These are phyloP conservation scores for Phytopythium boreale DNA, from an alignment of 352 stramenopile genomes.

Conservation along the genomic window DNA sequence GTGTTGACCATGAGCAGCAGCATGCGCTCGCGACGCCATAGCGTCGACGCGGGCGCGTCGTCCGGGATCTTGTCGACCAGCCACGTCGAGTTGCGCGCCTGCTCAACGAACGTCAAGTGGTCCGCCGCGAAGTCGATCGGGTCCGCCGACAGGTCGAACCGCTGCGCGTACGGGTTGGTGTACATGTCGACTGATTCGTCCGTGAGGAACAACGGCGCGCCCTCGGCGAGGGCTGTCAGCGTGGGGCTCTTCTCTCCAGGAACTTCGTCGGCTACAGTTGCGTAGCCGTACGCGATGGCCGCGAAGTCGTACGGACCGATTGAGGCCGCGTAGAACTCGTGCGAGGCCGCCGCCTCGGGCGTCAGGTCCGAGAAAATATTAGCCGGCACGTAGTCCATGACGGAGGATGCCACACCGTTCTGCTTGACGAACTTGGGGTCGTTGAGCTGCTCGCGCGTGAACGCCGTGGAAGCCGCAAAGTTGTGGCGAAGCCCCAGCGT, in stretches of 20 bases:
- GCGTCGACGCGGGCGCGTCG: slow-evolving; percentile 46
- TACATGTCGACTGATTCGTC: slow-evolving; percentile 45
- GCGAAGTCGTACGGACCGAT: slow-evolving; percentile 78
- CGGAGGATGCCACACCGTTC: slow-evolving; percentile 54
- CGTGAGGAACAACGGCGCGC: slow-evolving; percentile 55
- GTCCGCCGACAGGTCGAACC: slow-evolving; percentile 59
- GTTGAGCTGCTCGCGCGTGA: slow-evolving; percentile 53
- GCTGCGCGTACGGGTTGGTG: slow-evolving; percentile 49
- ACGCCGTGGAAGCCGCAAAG: slow-evolving; percentile 59
- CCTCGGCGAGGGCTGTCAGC: slow-evolving; percentile 39
- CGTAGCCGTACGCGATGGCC: slow-evolving; percentile 87
- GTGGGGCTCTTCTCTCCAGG: slow-evolving; percentile 38
- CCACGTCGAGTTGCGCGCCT: slow-evolving; percentile 26
- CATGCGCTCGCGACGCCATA: slow-evolving; percentile 47
- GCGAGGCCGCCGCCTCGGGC: slow-evolving; percentile 21
- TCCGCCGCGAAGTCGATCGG: slow-evolving; percentile 54
- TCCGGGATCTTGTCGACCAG: slow-evolving; percentile 38
- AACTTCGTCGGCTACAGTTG: slow-evolving; percentile 33
- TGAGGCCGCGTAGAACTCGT: slow-evolving; percentile 65
- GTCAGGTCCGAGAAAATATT: slow-evolving; percentile 82
- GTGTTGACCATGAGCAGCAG: slow-evolving; percentile 40
- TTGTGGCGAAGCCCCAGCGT: slow-evolving; percentile 87
- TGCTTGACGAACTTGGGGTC: slow-evolving; percentile 44
- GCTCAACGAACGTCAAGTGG: slow-evolving; percentile 44
- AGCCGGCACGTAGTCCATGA: slow-evolving; percentile 87